Conservation (phyloP, 148 eudicot genomes). For the Spergularia marina region DNA sequence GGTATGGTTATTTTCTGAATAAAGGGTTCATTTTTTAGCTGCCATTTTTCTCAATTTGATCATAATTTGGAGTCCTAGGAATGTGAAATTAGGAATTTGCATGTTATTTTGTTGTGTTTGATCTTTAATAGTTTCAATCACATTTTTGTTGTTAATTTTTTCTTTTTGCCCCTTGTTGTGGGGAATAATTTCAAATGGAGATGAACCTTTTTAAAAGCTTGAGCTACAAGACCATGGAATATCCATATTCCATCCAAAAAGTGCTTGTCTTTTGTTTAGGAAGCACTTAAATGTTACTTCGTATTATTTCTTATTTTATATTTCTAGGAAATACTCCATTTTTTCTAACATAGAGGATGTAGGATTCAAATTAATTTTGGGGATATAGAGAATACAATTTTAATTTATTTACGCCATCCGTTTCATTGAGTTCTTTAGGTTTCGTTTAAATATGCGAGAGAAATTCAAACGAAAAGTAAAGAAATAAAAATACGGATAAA, state of each 20-base stretch:
- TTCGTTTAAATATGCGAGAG: neutral
- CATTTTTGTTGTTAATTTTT: neutral
- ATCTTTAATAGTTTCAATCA: neutral
- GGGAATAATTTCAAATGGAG: neutral
- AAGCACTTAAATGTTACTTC: neutral
- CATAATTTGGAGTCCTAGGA: neutral
- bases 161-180: too few relatives aligned
- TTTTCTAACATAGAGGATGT: too few relatives aligned
- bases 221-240: constrained; percentile 18
- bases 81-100: neutral
- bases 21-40: constrained; percentile 3
- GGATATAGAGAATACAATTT: too few relatives aligned
- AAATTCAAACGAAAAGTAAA: too few relatives aligned
- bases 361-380: too few relatives aligned
- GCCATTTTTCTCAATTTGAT: neutral
- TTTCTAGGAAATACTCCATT: neutral
- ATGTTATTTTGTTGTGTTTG: neutral
- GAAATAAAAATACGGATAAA: neutral
- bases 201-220: neutral
- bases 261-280: neutral
- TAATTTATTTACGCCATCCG: too few relatives aligned
- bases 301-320: neutral
- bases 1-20: neutral
- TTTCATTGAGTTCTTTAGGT: too few relatives aligned
- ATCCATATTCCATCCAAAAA: constrained; percentile 13